Conservation (phyloP, 2,329 filamentous ascomycete genomes). For the Fusarium tanahbumbuense region DNA sequence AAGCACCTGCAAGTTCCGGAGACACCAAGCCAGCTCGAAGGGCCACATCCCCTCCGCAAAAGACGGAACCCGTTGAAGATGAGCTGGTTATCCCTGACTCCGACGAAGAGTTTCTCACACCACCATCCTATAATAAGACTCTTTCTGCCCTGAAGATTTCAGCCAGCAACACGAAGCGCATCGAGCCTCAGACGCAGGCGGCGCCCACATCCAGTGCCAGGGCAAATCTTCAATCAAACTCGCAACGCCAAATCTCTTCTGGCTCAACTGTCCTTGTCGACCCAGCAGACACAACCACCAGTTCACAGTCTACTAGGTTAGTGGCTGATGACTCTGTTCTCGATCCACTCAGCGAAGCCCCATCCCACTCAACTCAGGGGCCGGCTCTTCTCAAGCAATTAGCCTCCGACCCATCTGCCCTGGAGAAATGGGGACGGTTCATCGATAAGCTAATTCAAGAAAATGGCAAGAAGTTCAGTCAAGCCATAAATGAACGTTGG, state of each 20-base stretch:
- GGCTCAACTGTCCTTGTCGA: slow-evolving; percentile 11
- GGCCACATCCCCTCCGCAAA: not conserved
- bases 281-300: not conserved
- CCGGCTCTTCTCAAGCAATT: slow-evolving; percentile 47
- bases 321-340: slow-evolving; percentile 9
- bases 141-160: slow-evolving; percentile 20
- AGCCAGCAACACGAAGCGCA: not conserved
- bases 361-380: slow-evolving; percentile 12
- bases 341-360: not conserved
- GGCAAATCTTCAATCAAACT: slow-evolving; percentile 11
- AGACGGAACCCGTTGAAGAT: slow-evolving; percentile 23
- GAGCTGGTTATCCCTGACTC: slow-evolving; percentile 65
- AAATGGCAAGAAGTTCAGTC: slow-evolving; percentile 62
- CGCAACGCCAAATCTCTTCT: slow-evolving; percentile 27
- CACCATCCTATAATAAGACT: slow-evolving; percentile 44
- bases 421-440: slow-evolving; percentile 53
- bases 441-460: slow-evolving; percentile 58
- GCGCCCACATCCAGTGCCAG: not conserved
- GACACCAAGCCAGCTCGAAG: not conserved
- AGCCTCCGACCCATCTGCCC: slow-evolving; percentile 44
- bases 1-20: slow-evolving; percentile 18
- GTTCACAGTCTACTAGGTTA: slow-evolving; percentile 22
- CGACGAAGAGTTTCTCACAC: slow-evolving; percentile 64
- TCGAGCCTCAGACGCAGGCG: not conserved
- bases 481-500: slow-evolving; percentile 60